phyloP scores from a whole-genome alignment of 257 asterid species.

The Thymus mandschuricus region DNA sequence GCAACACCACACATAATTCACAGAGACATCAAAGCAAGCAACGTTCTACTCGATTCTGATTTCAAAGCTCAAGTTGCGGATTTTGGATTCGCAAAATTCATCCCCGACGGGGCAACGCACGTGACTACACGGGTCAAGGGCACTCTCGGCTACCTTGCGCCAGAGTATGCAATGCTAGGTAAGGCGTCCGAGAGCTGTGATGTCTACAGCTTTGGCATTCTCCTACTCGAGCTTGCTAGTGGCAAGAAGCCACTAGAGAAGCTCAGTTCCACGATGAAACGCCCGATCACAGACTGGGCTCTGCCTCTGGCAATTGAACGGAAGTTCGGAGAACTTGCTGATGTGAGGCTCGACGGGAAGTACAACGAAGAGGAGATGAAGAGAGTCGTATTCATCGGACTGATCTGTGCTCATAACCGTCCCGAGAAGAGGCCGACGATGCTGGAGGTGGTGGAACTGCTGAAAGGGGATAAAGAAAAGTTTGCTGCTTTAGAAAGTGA shows the following conservation, averaged over 20 bases:
- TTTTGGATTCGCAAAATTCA: constrained; percentile 83
- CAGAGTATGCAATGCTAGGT: constrained; percentile 88
- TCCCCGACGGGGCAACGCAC: constrained; percentile 91
- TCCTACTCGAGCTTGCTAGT: constrained; percentile 87
- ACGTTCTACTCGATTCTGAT: constrained; percentile 68
- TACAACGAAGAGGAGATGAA: constrained; percentile 80
- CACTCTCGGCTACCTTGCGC: constrained; percentile 92
- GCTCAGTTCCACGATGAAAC: constrained; percentile 47
- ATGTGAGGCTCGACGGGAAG: constrained; percentile 58
- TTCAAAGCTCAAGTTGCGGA: constrained; percentile 89
- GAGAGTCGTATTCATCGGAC: constrained; percentile 65
- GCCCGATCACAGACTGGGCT: constrained; percentile 82
- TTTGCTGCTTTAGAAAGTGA: constrained; percentile 62
- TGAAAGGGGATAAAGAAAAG: constrained; percentile 80
- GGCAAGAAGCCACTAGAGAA: constrained; percentile 90
- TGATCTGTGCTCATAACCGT: constrained; percentile 61
- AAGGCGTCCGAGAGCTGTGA: constrained; percentile 92
- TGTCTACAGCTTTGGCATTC: constrained; percentile 91
- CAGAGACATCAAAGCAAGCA: constrained; percentile 89
- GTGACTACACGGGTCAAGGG: constrained; percentile 87
- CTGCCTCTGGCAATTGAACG: constrained; percentile 68
- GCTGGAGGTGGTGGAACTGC: constrained; percentile 71
- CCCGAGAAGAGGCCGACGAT: constrained; percentile 87
- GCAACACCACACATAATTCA: constrained; percentile 93
- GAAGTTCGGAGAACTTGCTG: constrained; percentile 70